Evolutionary conservation across 23 red algal genomes (phyloP), one percentile per base, ranked within the genome.

Genomic region (Agarophyton chilense): DNA sequence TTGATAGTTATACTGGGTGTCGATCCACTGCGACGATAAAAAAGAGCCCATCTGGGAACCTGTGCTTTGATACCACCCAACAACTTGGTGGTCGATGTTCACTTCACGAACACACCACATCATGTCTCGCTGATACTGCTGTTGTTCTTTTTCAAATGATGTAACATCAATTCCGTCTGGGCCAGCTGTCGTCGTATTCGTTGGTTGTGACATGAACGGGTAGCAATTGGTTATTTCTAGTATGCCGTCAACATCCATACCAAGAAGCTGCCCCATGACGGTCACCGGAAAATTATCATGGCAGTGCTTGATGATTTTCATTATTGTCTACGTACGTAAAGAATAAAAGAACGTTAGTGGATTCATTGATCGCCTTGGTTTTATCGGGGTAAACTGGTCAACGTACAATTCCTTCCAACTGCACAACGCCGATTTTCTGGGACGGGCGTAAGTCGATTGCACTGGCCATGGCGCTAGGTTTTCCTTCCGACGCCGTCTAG

Each of bases 171-270:
- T 52, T 19, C 75, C 93, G 17, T 84, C 77, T 13, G 80, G 91
- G 10, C 72, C 82, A n/a, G 91, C n/a, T 44, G 6, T 56, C 21
- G 63, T 41, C n/a, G 64, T 33, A 17, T 17, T 75, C 13, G 57
- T 72, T 52, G 85, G 85, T 72, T 81, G 88, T 50, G 88, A 73
- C 76, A 91, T 91, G 64, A 94, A 94, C 0, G 91, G 91, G 67
- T 98, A 98, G 81, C 91, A 98, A 67, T 94, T 94, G n/a, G 95
- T 98, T 4, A 98, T 93, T 90, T 98, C 90, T 21, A 98, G 86
- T 3, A 67, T 84, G 14, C 82, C 79, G 72, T 87, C 83, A 44
- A 91, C 60, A 84, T 98, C 95, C 95, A 98, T 98, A 31, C 95
- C 95, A 35, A 98, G 81, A 35, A 98, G 78, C 75, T 98, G 95